phyloP scores from a whole-genome alignment of 768 basidiomycete genomes.

The Mycena vitilis region DNA sequence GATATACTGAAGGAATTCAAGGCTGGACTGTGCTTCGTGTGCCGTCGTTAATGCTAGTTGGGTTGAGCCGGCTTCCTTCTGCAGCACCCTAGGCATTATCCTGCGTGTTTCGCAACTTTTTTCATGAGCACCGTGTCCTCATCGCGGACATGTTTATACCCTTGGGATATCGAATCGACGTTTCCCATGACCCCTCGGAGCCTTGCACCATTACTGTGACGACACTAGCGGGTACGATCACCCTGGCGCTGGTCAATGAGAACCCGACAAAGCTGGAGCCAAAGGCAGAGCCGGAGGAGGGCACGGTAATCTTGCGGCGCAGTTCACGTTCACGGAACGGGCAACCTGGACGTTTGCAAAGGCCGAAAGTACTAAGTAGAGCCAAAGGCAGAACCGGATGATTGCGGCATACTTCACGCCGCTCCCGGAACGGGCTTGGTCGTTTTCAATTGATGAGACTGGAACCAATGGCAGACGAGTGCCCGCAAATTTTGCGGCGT shows the following conservation, averaged over 20 bases:
- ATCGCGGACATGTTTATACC: slow-evolving; percentile 98
- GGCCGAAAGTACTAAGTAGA: no score
- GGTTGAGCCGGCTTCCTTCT: slow-evolving; percentile 28
- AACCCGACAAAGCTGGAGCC: no score
- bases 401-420: no score
- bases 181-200: slow-evolving; percentile 76
- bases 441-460: no score
- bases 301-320: no score
- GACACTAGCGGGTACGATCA: slow-evolving; percentile 79
- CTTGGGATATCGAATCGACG: slow-evolving; percentile 92
- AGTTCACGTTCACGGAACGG: no score
- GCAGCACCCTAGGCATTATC: slow-evolving; percentile 96
- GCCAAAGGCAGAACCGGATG: no score
- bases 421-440: no score
- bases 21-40: slow-evolving; percentile 80
- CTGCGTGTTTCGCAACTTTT: slow-evolving; percentile 94
- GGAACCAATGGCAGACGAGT: no score
- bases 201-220: slow-evolving; percentile 84
- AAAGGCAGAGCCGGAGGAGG: no score
- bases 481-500: no score
- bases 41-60: slow-evolving; percentile 26
- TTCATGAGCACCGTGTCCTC: slow-evolving; percentile 88
- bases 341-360: no score
- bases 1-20: slow-evolving; percentile 99
- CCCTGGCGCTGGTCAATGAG: slow-evolving; percentile 52